A percentile compares a stretch with the other conserved stretches of the same genome.
Evolutionary conservation across 129 eudicot species (phyloP).

Genomic region (Calendula officinalis): DNA sequence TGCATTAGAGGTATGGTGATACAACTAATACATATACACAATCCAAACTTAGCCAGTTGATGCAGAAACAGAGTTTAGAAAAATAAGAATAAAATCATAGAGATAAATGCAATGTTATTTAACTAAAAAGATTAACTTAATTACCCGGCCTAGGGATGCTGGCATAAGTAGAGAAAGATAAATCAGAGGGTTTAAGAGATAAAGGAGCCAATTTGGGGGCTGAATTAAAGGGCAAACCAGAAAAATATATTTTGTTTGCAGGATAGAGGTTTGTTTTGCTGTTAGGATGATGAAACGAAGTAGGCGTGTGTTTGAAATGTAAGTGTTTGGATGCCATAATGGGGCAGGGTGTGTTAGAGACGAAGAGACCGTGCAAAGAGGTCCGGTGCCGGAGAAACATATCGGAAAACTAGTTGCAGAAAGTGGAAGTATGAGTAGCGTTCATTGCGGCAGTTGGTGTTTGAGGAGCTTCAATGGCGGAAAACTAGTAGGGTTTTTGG

Average conservation of each 20-base stretch:
- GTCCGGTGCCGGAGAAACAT: constrained; percentile 31
- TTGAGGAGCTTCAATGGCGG: constrained; percentile 26
- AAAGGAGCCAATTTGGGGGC: constrained; percentile 8
- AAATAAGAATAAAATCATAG: neutral
- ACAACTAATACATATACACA: neutral
- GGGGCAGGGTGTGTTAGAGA: constrained; percentile 13
- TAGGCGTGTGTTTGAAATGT: constrained; percentile 25
- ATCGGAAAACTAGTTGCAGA: neutral
- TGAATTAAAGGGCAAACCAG: constrained; percentile 9
- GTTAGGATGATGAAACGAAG: constrained; percentile 6
- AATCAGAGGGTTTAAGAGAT: constrained; percentile 12
- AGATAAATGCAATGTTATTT: neutral
- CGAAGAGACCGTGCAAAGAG: constrained; percentile 14
- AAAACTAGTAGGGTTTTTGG: constrained; percentile 23
- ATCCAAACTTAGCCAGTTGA: neutral
- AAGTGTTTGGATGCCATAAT: constrained; percentile 18
- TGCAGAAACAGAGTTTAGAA: neutral
- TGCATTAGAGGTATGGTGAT: neutral
- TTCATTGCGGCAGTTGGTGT: constrained; percentile 20
- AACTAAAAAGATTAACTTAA: neutral
- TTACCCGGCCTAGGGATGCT: constrained; percentile 38
- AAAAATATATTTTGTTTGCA: neutral
- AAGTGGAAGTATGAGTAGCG: neutral
- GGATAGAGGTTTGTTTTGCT: constrained; percentile 11
- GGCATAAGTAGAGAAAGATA: constrained; percentile 32